Percentiles rank a stretch among this genome's conserved stretches.
Evolutionary conservation across 345 rosid genomes (phyloP).

Genomic region (Acer saccharum): DNA sequence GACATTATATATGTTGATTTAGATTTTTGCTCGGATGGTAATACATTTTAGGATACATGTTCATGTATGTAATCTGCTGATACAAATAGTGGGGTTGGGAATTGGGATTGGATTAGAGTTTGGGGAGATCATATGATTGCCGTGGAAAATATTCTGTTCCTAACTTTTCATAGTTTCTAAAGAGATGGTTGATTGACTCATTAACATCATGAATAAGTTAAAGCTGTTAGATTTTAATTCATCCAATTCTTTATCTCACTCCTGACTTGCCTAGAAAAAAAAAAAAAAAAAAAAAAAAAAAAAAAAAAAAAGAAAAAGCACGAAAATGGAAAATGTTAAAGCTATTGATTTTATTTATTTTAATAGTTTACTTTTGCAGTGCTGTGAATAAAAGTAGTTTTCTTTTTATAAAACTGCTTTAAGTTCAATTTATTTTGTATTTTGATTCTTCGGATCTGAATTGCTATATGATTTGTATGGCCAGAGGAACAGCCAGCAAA

Average conservation of each 20-base stretch:
- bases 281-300: no score
- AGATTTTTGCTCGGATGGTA: neutral
- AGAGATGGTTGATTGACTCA: neutral
- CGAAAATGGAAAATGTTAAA: neutral
- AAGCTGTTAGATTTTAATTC: neutral
- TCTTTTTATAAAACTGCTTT: neutral
- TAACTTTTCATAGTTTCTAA: neutral
- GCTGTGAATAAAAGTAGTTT: no score
- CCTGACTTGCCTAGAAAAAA: neutral
- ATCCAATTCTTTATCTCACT: neutral
- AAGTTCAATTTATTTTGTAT: neutral
- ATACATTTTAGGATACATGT: neutral
- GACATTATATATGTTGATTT: no score
- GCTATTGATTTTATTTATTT: no score
- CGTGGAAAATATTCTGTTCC: no score
- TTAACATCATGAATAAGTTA: neutral
- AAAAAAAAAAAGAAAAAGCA: no score
- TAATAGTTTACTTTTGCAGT: no score
- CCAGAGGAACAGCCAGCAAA: slow-evolving; percentile 18
- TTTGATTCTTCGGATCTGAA: slow-evolving; percentile 11
- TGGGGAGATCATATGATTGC: neutral
- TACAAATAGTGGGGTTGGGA: neutral
- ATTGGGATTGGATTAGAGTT: neutral
- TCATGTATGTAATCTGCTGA: no score
- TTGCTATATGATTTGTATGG: neutral